phyloP scores from a whole-genome alignment of 345 rosid species.

The Brassica cretica region DNA sequence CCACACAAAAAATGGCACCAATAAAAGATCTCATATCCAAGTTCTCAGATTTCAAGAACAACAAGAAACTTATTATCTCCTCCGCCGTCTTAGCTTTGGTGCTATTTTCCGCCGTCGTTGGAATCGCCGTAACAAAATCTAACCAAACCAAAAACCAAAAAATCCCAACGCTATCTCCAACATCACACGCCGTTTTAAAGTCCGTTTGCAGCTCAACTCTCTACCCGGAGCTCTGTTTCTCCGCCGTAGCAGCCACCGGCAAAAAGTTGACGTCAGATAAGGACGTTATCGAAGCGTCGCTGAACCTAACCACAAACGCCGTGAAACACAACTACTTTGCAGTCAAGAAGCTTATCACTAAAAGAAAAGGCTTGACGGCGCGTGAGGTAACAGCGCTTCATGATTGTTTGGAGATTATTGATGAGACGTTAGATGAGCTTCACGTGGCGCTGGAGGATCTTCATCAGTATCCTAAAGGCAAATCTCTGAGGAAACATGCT shows the following conservation, averaged over 20 bases:
- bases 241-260: constrained; percentile 41
- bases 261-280: constrained; percentile 33
- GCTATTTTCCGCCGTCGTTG: constrained; percentile 8
- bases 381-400: constrained; percentile 73
- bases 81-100: constrained; percentile 24
- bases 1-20: constrained; percentile 29
- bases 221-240: constrained; percentile 63
- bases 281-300: constrained; percentile 48
- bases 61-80: constrained; percentile 33
- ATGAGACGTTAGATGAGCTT: constrained; percentile 76
- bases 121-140: constrained; percentile 17
- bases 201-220: constrained; percentile 57
- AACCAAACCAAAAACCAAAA: constrained; percentile 10
- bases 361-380: constrained; percentile 40
- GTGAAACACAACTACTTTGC: constrained; percentile 40
- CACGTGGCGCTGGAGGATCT: constrained; percentile 55
- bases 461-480: constrained; percentile 53
- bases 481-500: constrained; percentile 57
- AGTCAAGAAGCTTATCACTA: constrained; percentile 33
- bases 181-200: constrained; percentile 37
- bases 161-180: constrained; percentile 18
- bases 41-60: constrained; percentile 34
- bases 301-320: constrained; percentile 42
- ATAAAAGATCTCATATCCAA: constrained; percentile 31
- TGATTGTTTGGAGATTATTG: constrained; percentile 77